Conservation (phyloP, 495 filamentous ascomycete genomes). For the Neurospora terricola region DNA sequence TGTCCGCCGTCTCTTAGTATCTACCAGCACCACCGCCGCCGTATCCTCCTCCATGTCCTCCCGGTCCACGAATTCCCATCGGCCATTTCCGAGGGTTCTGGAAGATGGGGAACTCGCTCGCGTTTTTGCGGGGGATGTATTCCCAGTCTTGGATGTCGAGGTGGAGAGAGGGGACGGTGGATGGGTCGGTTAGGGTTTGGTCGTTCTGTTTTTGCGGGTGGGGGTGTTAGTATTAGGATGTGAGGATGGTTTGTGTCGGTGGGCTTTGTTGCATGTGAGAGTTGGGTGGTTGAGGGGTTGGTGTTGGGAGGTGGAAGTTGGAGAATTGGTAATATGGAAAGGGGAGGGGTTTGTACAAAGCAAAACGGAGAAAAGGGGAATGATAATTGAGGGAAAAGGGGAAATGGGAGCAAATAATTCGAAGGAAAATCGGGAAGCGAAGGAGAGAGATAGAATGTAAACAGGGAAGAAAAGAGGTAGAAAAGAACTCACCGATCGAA, state of each 20-base stretch:
- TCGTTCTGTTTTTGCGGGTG: slow-evolving; percentile 6
- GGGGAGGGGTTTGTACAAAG: too few relatives aligned
- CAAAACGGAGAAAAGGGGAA: too few relatives aligned
- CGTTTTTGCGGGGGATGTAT: slow-evolving; percentile 4
- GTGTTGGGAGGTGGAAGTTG: too few relatives aligned
- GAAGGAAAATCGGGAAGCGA: background rate
- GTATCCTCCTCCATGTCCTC: background rate
- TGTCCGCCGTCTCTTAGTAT: too few relatives aligned
- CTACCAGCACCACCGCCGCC: too few relatives aligned
- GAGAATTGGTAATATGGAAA: too few relatives aligned
- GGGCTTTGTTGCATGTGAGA: background rate
- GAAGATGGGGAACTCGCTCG: slow-evolving; percentile 12
- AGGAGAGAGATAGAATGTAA: background rate
- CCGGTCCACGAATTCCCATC: slow-evolving; percentile 3
- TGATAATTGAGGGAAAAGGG: too few relatives aligned
- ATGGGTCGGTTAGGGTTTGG: slow-evolving; percentile 2
- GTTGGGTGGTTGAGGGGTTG: background rate
- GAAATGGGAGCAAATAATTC: background rate
- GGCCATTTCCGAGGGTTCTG: slow-evolving; percentile 12
- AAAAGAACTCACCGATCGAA: slow-evolving; percentile 6
- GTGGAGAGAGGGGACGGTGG: slow-evolving; percentile 11
- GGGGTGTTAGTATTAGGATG: background rate
- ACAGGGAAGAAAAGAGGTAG: background rate
- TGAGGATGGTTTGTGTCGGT: background rate
- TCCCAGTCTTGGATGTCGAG: slow-evolving; percentile 11